Base-by-base conservation (phyloP, 202 grass and related monocot genomes). In the Brachypodium distachyon region DNA sequence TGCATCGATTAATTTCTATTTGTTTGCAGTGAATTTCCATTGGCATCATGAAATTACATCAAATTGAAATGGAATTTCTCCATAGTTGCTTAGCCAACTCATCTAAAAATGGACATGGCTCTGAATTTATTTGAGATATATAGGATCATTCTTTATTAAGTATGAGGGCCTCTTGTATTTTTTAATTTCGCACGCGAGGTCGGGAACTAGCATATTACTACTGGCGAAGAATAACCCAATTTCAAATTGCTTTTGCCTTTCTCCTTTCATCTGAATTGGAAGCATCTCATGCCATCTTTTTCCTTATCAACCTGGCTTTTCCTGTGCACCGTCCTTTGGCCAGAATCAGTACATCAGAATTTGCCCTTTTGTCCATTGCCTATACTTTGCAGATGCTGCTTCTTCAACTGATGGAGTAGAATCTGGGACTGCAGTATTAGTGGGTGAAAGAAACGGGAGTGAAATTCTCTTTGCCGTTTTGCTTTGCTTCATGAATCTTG, bases 401-500 rank as follows among this genome's bases (percentile, higher is more conserved):
- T 14, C 41, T 83, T 67, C 53, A 66, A 48, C 44, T 7, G 57
- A 46, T 54, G 33, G 52, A 9, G 19, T 68, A 78, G 82, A 65
- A 85, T 81, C 56, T 66, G 26, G 17, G 14, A 46, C 47, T 59
- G 13, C 19, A 59, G 23, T 29, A 46, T 37, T 43, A 81, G 48
- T 50, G 46, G 39, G 16, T 61, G 72, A 42, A 64, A 72, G 48
- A 84, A 81, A 77, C 11, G n/a, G 23, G 58, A 72, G 64, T 77
- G 26, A 65, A 64, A 48, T 88, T 76, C 65, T 33, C 25, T 67
- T 51, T 66, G 55, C 40, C 39, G 56, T 84, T 80, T 57, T 81
- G 46, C 55, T 85, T 87, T 77, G 71, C 71, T 61, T 80, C 63
- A 26, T 81, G 76, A 72, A 64, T 84, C 53, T 80, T 80, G n/a